phyloP scores from a whole-genome alignment of 1,284 basidiomycete genomes.

The Gomphus bonarii region DNA sequence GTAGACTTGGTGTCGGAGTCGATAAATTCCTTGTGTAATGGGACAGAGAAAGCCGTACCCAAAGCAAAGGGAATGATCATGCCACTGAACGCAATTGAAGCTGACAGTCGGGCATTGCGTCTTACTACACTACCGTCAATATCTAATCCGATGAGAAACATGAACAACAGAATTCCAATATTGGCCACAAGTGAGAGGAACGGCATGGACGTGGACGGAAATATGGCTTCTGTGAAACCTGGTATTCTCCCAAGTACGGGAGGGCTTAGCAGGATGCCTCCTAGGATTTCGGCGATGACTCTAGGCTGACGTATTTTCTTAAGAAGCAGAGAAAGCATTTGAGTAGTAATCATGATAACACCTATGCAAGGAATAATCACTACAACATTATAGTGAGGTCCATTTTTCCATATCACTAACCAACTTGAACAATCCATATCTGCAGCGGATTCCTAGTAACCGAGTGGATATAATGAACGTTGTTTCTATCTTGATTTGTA shows the following conservation, averaged over 20 bases:
- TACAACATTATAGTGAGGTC: background rate
- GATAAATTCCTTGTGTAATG: constrained; percentile 78
- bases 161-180: constrained; percentile 86
- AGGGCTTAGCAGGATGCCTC: constrained; percentile 75
- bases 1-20: constrained; percentile 45
- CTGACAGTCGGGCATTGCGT: constrained; percentile 61
- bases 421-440: constrained; percentile 85
- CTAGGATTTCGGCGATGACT: constrained; percentile 81
- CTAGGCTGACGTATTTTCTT: constrained; percentile 75
- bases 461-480: constrained; percentile 22
- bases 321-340: constrained; percentile 61
- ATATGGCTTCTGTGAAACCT: constrained; percentile 75
- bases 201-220: constrained; percentile 60
- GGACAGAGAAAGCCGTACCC: constrained; percentile 73
- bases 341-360: constrained; percentile 74
- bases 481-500: background rate
- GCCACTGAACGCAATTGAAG: constrained; percentile 48
- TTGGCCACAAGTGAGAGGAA: constrained; percentile 87
- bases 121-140: constrained; percentile 76
- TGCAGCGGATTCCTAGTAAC: constrained; percentile 51
- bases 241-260: constrained; percentile 71
- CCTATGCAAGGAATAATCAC: constrained; percentile 28
- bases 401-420: constrained; percentile 30
- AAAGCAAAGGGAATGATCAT: constrained; percentile 76
- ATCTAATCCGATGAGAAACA: constrained; percentile 88